These are phyloP conservation scores for Colletotrichum eremochloae DNA, from an alignment of 2,329 filamentous ascomycete species.

Conservation along the genomic window DNA sequence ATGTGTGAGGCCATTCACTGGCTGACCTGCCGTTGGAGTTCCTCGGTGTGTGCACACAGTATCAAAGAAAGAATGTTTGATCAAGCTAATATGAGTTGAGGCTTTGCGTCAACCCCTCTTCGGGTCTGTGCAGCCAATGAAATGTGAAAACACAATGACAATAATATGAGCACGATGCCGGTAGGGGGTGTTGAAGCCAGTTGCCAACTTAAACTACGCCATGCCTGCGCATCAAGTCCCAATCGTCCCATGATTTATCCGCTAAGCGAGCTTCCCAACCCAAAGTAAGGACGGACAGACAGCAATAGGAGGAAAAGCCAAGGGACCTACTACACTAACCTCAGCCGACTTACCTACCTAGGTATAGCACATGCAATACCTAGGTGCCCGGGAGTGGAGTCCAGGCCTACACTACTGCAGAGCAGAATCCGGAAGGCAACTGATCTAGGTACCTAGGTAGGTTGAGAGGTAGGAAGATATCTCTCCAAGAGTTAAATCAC, in stretches of 20 bases:
- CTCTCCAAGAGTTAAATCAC: slow-evolving; percentile 7
- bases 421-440: neutral
- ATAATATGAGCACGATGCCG: neutral
- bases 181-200: slow-evolving; percentile 16
- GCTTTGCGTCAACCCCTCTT: slow-evolving; percentile 3
- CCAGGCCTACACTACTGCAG: slow-evolving; percentile 10
- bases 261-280: slow-evolving; percentile 23
- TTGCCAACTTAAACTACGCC: slow-evolving; percentile 5
- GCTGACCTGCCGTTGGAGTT: neutral
- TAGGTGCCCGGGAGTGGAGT: neutral
- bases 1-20: neutral
- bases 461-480: neutral
- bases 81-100: slow-evolving; percentile 2
- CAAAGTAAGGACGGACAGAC: neutral
- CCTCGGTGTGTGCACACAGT: slow-evolving; percentile 1
- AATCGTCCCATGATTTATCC: slow-evolving; percentile 27
- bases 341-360: too few relatives aligned
- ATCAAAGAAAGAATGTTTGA: slow-evolving; percentile 27
- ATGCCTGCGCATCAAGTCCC: slow-evolving; percentile 21
- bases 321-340: neutral
- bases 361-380: too few relatives aligned
- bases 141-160: neutral
- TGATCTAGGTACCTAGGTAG: neutral
- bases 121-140: neutral
- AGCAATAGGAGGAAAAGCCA: neutral